Base-by-base conservation (phyloP, 192 early-diverging fungal species). In the Rhizophagus clarus region DNA sequence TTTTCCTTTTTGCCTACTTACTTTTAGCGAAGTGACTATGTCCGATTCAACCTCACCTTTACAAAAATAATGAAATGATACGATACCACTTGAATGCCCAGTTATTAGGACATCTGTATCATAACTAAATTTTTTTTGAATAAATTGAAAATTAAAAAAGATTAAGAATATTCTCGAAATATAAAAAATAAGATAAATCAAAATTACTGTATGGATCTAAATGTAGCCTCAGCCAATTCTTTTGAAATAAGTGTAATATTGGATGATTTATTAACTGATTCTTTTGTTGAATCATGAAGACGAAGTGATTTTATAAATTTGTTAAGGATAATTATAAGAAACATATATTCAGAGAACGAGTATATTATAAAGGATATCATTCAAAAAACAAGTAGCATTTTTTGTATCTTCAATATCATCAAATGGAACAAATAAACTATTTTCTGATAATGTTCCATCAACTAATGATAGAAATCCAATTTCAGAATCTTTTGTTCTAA, bases 361-460 rank as follows among this genome's bases (percentile, higher is more conserved):
- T 28, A 26, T 8, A 26, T 63, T 15, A 34, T 37, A 62, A 63
- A 77, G 77, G 77, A 79, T 79, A 79, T 79, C 64, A 51, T 49
- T 79, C 28, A 79, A 69, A 17, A 28, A 37, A 68, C 77, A 79
- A n/a, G 63, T 79, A n/a, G 49, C 24, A 24, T 69, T 66, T 34
- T 51, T 28, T 69, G 17, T 29, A 69, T 69, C 34, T 22, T 28
- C 67, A 29, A 15, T 56, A 22, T 56, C 20, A 56, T 56, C 11
- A 12, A 56, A 22, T 56, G 51, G 51, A 20, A 56, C 20, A 17
- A 64, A 79, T 28, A 79, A 31, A 68, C 32, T 40, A 56, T 79
- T 26, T 45, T 79, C 26, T 0, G 37, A 32, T 11, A 20, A 14
- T 32, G 32, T 66, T 51, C 31, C 2, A 56, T 42, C 3, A 11